These are phyloP conservation scores for Chrysanthemum lavandulifolium DNA, from an alignment of 129 eudicot species.

Conservation along the genomic window DNA sequence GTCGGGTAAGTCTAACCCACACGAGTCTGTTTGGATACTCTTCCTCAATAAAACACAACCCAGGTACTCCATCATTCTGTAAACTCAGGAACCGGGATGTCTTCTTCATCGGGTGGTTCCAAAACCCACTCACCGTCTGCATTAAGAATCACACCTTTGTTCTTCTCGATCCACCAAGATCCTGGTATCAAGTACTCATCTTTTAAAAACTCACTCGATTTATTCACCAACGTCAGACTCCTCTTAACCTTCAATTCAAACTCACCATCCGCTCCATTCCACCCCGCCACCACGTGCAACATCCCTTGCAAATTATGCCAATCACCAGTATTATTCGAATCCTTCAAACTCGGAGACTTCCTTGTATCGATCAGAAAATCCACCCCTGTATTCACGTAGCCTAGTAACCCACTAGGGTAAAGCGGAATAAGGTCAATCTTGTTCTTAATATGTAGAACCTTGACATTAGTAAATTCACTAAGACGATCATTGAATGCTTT, in stretches of 20 bases:
- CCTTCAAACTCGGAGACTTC: constrained; percentile 61
- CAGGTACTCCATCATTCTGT: not conserved
- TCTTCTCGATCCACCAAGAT: constrained; percentile 96
- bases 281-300: constrained; percentile 81
- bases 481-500: constrained; percentile 55
- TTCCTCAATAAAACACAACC: too few relatives aligned
- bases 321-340: constrained; percentile 52
- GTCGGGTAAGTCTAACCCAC: too few relatives aligned
- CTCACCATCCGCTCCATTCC: constrained; percentile 68
- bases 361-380: constrained; percentile 66
- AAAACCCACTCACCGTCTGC: constrained; percentile 76
- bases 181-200: constrained; percentile 80
- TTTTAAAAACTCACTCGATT: constrained; percentile 72
- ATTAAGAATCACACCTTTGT: constrained; percentile 69
- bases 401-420: constrained; percentile 62
- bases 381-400: constrained; percentile 59
- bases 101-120: constrained; percentile 59
- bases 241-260: constrained; percentile 61
- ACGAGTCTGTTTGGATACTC: too few relatives aligned
- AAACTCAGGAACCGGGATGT: constrained; percentile 61
- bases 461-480: constrained; percentile 45
- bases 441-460: constrained; percentile 68
- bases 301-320: constrained; percentile 93
- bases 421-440: constrained; percentile 71
- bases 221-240: constrained; percentile 83